Percentiles rank a stretch among this genome's conserved stretches.
Conservation (phyloP, 1,284 basidiomycete species). For the Puccinia brachypodii region DNA sequence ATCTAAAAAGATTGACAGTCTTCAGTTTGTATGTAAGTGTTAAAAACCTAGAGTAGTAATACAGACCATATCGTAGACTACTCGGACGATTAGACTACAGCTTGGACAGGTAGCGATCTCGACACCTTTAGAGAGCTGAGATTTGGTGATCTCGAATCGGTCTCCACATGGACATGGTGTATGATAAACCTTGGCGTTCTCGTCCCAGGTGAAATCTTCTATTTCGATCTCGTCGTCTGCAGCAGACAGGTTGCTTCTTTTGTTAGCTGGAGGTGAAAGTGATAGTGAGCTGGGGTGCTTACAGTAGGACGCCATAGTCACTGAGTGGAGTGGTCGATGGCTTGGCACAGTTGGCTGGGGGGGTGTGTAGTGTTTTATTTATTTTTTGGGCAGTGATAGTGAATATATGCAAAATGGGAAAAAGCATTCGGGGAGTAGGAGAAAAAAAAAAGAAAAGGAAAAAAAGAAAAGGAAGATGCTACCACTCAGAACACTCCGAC, state of each 20-base stretch:
- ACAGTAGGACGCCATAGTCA: neutral
- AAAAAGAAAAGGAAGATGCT: slow-evolving; percentile 63
- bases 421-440: neutral
- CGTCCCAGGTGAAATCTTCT: slow-evolving; percentile 92
- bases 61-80: slow-evolving; percentile 91
- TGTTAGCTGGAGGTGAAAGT: neutral
- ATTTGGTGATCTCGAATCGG: slow-evolving; percentile 89
- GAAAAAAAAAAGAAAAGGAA: neutral
- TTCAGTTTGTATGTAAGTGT: neutral
- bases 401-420: no score
- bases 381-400: no score
- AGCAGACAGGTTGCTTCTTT: neutral
- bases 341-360: slow-evolving; percentile 59
- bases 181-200: slow-evolving; percentile 77
- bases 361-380: slow-evolving; percentile 59
- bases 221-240: slow-evolving; percentile 84
- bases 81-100: slow-evolving; percentile 87
- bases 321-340: no score
- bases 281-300: neutral
- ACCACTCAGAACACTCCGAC: no score
- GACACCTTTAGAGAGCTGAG: slow-evolving; percentile 83
- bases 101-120: slow-evolving; percentile 97
- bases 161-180: slow-evolving; percentile 99
- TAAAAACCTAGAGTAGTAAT: neutral
- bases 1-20: neutral